phyloP scores from a whole-genome alignment of 305 asterid species.

The Fraxinus angustifolia region DNA sequence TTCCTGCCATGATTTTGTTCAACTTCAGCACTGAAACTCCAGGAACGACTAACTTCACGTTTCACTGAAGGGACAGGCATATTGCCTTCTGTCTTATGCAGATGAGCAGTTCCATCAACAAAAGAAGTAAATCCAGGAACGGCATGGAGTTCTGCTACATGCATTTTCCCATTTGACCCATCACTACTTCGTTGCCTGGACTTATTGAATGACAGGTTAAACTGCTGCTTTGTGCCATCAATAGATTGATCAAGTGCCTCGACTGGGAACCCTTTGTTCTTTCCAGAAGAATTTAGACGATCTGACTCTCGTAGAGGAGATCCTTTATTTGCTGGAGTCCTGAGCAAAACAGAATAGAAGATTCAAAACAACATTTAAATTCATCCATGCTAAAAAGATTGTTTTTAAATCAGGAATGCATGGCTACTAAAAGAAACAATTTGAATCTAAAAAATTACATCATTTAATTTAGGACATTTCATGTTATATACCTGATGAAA shows the following conservation, averaged over 20 bases:
- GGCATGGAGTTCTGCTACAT: conserved; percentile 68
- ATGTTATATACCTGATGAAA: not conserved
- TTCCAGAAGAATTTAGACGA: conserved; percentile 32
- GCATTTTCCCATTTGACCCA: conserved; percentile 58
- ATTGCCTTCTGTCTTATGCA: conserved; percentile 33
- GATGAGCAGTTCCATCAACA: conserved; percentile 51
- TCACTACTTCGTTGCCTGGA: conserved; percentile 42
- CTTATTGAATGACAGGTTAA: conserved; percentile 68
- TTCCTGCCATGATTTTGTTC: conserved; percentile 32
- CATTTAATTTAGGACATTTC: not conserved
- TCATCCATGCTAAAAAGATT: not conserved
- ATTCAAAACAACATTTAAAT: conserved; percentile 3
- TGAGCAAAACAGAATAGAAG: conserved; percentile 17
- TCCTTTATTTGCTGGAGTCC: conserved; percentile 31
- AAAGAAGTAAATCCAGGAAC: conserved; percentile 73
- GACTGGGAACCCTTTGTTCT: conserved; percentile 28
- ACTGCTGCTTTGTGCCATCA: conserved; percentile 53
- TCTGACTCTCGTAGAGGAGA: conserved; percentile 36
- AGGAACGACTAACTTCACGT: conserved; percentile 53
- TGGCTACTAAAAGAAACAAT: not conserved
- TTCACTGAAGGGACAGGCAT: conserved; percentile 33
- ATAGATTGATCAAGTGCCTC: conserved; percentile 42
- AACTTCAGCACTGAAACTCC: conserved; percentile 56
- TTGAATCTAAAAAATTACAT: conserved; percentile 1
- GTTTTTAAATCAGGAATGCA: not conserved